Evolutionary conservation across 1,284 basidiomycete genomes (phyloP), one percentile per base, ranked within the genome.

Genomic region (Tausonia pullulans): DNA sequence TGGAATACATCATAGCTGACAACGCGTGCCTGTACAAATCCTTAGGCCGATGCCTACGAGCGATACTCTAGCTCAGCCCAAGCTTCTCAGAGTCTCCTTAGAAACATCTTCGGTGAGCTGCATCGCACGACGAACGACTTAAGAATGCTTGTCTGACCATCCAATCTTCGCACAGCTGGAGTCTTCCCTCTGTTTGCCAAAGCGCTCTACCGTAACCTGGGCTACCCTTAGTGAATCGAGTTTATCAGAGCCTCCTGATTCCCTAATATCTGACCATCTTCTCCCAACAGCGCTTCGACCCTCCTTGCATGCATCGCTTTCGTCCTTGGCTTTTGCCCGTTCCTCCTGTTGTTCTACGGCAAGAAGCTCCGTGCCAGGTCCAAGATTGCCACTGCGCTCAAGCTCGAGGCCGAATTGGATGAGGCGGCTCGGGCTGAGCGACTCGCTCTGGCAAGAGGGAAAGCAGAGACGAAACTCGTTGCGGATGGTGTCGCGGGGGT

Each of bases 21-120:
- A 27, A 27, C 27, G 27, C 27, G 27, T 27, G 27, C 27, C 27
- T 27, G 27, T 27, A 27, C 27, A 27, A 27, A 27, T 27, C 2
- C 27, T 27, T 27, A 27, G 27, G 27, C 27, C 27, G 27, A 27
- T 39, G 51, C 60, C 0, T 74, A 72, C 57, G 73, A 72, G 58
- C 64, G 69, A 2, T 74, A 72, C 66, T 75, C 75, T 5, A 76
- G 74, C 0, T 76, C 74, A 2, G 77, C 74, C 0, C 76, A 78
- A 62, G 77, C 76, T 53, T 53, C 69, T 52, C 14, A 44, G 14
- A 6, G 16, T 13, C n/a, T 53, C 27, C 16, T 53, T 60, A 14
- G 43, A n/a, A 13, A 27, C 41, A 14, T 55, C 16, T 56, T 39
- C 27, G 55, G 27, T 27, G 27, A 27, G 27, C 27, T 27, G 27